A percentile compares a stretch with the other conserved stretches of the same genome.
These are phyloP conservation scores for Ophiocordyceps camponoti-leonardi DNA, from an alignment of 2,329 filamentous ascomycete species.

Conservation along the genomic window DNA sequence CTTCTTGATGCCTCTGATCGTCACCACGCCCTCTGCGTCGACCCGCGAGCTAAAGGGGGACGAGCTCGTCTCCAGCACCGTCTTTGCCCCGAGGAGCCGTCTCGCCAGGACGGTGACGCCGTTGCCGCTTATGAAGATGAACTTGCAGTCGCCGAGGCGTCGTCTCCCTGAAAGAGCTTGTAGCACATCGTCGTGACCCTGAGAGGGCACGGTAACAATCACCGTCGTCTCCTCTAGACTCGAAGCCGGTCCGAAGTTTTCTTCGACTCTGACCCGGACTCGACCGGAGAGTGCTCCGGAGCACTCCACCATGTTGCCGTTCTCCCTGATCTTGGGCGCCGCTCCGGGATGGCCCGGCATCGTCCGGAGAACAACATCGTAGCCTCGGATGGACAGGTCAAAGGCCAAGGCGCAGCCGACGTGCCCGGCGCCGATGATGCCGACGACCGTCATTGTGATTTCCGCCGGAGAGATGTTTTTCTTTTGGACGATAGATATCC, in stretches of 20 bases:
- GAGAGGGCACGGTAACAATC: background rate
- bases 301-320: background rate
- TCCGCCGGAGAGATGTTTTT: background rate
- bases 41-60: conserved; percentile 4
- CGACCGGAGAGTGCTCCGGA: background rate
- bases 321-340: conserved; percentile 1
- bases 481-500: background rate
- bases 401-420: conserved; percentile 4
- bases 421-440: conserved; percentile 4
- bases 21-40: conserved; percentile 2
- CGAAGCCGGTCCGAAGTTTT: background rate
- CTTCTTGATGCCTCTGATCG: conserved; percentile 3
- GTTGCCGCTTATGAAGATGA: background rate
- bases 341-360: conserved; percentile 1
- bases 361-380: conserved; percentile 1
- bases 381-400: conserved; percentile 1
- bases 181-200: background rate
- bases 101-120: background rate
- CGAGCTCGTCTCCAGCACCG: conserved; percentile 2
- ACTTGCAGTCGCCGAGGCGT: background rate
- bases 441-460: background rate
- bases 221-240: background rate
- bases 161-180: background rate
- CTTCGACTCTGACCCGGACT: background rate
- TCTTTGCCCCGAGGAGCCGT: background rate